These are phyloP conservation scores for Lactifluus volemus DNA, from an alignment of 768 basidiomycete genomes.

Conservation along the genomic window DNA sequence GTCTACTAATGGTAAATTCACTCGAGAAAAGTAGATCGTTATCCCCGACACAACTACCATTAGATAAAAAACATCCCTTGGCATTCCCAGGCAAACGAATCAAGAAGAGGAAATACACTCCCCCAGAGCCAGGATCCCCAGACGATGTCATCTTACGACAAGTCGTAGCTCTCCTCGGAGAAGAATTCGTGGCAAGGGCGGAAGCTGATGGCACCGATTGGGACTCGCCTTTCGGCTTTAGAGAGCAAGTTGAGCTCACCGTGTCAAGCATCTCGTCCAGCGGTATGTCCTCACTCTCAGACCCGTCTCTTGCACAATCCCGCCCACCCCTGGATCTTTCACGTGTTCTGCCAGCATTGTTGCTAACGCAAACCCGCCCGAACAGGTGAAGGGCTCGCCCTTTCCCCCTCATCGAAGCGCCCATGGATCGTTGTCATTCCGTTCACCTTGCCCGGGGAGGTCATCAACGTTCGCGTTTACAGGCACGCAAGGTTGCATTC, in stretches of 20 bases:
- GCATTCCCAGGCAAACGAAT: constrained; percentile 12
- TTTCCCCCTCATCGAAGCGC: constrained; percentile 36
- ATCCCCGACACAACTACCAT: constrained; percentile 7
- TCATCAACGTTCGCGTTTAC: constrained; percentile 62
- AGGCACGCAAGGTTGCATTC: constrained; percentile 65
- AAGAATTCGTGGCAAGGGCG: constrained; percentile 42
- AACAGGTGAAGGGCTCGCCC: constrained; percentile 60
- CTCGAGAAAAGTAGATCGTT: background rate
- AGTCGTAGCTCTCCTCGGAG: constrained; percentile 56
- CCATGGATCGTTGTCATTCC: constrained; percentile 83
- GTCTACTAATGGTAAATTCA: background rate
- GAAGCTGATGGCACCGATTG: constrained; percentile 43
- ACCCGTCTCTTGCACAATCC: background rate
- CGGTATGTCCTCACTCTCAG: constrained; percentile 33
- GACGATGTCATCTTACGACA: constrained; percentile 75
- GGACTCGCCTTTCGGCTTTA: constrained; percentile 49
- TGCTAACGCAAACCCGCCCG: background rate
- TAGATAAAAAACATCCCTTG: constrained; percentile 29
- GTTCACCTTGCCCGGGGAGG: constrained; percentile 79
- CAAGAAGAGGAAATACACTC: constrained; percentile 30
- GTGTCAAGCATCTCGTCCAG: constrained; percentile 56
- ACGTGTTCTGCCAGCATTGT: background rate
- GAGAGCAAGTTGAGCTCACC: constrained; percentile 54
- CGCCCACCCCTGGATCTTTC: background rate
- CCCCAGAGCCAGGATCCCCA: constrained; percentile 56